Evolutionary conservation across 2,329 filamentous ascomycete genomes (phyloP).

Genomic region (Pseudogymnoascus sp.): DNA sequence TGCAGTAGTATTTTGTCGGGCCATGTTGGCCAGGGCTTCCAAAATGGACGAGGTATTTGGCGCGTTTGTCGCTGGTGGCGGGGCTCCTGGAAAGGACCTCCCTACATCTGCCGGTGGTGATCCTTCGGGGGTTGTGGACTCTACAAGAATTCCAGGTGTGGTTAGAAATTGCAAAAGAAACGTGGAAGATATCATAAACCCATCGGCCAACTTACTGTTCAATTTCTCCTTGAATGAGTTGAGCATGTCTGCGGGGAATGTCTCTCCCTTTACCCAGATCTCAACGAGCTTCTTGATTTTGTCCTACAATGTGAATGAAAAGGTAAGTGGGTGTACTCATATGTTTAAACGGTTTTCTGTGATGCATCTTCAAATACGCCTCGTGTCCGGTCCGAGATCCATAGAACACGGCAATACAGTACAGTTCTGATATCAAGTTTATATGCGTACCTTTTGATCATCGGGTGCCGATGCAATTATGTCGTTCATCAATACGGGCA

Average conservation of each 20-base stretch:
- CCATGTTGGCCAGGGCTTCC: constrained; percentile 72
- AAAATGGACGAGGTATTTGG: constrained; percentile 59
- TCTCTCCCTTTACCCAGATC: constrained; percentile 95
- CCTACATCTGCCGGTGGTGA: constrained; percentile 35
- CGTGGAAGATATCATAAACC: neutral
- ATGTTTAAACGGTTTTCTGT: neutral
- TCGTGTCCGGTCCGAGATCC: neutral
- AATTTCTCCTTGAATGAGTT: constrained; percentile 74
- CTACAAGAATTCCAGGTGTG: constrained; percentile 35
- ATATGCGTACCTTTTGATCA: constrained; percentile 86
- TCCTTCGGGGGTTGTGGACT: constrained; percentile 64
- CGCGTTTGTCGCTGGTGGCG: constrained; percentile 32
- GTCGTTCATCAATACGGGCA: constrained; percentile 92
- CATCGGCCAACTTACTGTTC: constrained; percentile 50
- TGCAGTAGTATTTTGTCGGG: constrained; percentile 57
- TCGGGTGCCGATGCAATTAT: constrained; percentile 79
- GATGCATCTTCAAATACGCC: constrained; percentile 4
- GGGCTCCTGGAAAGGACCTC: constrained; percentile 33
- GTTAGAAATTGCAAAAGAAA: constrained; percentile 31
- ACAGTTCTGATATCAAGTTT: constrained; percentile 11
- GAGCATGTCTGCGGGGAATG: constrained; percentile 76
- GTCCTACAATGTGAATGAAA: constrained; percentile 56
- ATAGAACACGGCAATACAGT: constrained; percentile 10
- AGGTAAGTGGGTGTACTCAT: constrained; percentile 38
- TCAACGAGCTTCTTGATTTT: constrained; percentile 93